Evolutionary conservation across 345 rosid species (phyloP).

Genomic region (Salix dunnii): DNA sequence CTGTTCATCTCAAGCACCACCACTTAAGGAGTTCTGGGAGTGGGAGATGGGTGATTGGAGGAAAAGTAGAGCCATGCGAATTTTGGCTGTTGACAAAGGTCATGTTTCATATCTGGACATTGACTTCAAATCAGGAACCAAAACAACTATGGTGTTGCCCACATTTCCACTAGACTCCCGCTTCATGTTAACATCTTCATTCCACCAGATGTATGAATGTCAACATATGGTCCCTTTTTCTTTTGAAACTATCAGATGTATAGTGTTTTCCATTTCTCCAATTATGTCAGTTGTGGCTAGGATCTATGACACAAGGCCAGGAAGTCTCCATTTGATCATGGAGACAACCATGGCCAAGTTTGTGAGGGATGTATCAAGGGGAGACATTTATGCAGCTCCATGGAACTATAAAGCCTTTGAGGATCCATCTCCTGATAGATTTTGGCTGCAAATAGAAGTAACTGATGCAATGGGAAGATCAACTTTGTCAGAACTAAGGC

Average conservation of each 20-base stretch:
- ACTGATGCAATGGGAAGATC: constrained; percentile 51
- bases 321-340: constrained; percentile 53
- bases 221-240: constrained; percentile 66
- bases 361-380: constrained; percentile 47
- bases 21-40: constrained; percentile 78
- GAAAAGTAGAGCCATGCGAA: constrained; percentile 71
- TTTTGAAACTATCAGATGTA: constrained; percentile 75
- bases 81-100: constrained; percentile 82
- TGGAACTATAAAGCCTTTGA: constrained; percentile 91
- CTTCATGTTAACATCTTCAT: constrained; percentile 72
- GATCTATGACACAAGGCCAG: constrained; percentile 66
- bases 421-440: constrained; percentile 82
- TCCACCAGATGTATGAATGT: constrained; percentile 54
- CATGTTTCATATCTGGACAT: constrained; percentile 79
- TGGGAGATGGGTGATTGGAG: constrained; percentile 99
- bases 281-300: constrained; percentile 64
- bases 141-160: constrained; percentile 64
- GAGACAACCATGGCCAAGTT: constrained; percentile 67
- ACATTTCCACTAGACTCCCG: constrained; percentile 92
- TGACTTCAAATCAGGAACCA: constrained; percentile 54
- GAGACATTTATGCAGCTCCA: constrained; percentile 63
- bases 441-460: constrained; percentile 81
- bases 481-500: constrained; percentile 57
- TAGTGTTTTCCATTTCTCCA: constrained; percentile 71
- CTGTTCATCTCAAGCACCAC: constrained; percentile 58